These are phyloP conservation scores for Neurospora sublineolata DNA, from an alignment of 495 filamentous ascomycete genomes.

Conservation along the genomic window DNA sequence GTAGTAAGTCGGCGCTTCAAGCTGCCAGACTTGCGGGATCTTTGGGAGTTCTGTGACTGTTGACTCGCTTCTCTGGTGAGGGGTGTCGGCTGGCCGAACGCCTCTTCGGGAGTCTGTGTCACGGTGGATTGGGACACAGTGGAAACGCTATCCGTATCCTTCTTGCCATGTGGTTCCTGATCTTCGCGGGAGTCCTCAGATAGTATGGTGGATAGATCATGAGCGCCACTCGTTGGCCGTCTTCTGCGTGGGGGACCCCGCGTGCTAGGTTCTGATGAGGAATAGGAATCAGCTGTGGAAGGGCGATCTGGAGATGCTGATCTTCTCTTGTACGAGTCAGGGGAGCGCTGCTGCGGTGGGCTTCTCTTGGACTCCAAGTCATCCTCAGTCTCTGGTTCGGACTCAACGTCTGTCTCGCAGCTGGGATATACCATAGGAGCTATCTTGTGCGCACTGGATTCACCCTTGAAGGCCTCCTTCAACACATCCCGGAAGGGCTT, in stretches of 20 bases:
- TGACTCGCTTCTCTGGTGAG: conserved; percentile 29
- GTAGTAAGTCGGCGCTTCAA: conserved; percentile 75
- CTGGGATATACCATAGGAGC: conserved; percentile 34
- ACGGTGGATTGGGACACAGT: conserved; percentile 38
- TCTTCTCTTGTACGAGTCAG: conserved; percentile 14
- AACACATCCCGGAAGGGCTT: conserved; percentile 38
- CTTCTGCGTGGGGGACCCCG: conserved; percentile 27
- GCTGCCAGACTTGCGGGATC: conserved; percentile 21
- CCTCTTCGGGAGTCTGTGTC: conserved; percentile 29
- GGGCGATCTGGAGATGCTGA: conserved; percentile 23
- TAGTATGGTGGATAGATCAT: conserved; percentile 62
- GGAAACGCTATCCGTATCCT: conserved; percentile 29
- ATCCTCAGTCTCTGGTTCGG: conserved; percentile 17
- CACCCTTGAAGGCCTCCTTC: conserved; percentile 44
- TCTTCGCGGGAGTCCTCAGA: conserved; percentile 48
- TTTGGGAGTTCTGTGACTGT: not conserved
- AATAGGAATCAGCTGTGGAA: conserved; percentile 22
- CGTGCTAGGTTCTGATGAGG: conserved; percentile 15
- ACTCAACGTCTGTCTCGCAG: conserved; percentile 26
- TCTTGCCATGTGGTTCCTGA: conserved; percentile 14
- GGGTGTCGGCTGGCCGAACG: conserved; percentile 26
- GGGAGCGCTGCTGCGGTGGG: conserved; percentile 14
- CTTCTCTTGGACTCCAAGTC: conserved; percentile 8
- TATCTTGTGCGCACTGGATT: conserved; percentile 35
- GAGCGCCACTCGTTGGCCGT: conserved; percentile 51